phyloP scores from a whole-genome alignment of 495 filamentous ascomycete species.

The Penicillium simplicissimum region DNA sequence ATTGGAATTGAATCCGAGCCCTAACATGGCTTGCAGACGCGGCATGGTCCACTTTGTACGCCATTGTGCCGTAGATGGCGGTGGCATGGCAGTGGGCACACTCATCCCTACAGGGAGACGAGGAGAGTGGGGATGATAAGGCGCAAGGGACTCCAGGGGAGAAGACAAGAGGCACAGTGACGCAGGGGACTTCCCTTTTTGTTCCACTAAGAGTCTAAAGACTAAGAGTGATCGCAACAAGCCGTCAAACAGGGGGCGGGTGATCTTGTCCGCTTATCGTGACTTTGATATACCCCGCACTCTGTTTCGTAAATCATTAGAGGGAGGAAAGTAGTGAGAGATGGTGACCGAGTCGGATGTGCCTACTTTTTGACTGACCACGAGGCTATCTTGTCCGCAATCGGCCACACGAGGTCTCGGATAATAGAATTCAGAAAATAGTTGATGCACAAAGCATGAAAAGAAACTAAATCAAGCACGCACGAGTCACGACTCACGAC shows the following conservation, averaged over 20 bases:
- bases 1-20: neutral
- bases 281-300: neutral
- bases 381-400: slow-evolving; percentile 14
- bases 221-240: too few relatives aligned
- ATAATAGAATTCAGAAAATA: too few relatives aligned
- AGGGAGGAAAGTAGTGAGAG: too few relatives aligned
- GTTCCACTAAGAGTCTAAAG: too few relatives aligned
- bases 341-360: slow-evolving; percentile 11
- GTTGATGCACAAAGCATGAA: neutral
- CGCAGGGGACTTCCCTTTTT: neutral
- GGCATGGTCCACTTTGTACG: slow-evolving; percentile 7
- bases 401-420: neutral
- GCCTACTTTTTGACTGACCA: slow-evolving; percentile 5
- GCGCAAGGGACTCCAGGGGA: neutral
- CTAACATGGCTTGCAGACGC: slow-evolving; percentile 7
- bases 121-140: slow-evolving; percentile 4
- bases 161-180: neutral
- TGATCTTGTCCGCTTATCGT: neutral
- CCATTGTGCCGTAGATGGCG: neutral
- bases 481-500: too few relatives aligned
- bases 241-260: neutral
- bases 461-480: neutral
- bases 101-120: slow-evolving; percentile 10
- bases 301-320: too few relatives aligned
- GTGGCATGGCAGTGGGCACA: neutral